Base-by-base conservation (phyloP, 2,329 filamentous ascomycete species). In the Colletotrichum sp. region DNA sequence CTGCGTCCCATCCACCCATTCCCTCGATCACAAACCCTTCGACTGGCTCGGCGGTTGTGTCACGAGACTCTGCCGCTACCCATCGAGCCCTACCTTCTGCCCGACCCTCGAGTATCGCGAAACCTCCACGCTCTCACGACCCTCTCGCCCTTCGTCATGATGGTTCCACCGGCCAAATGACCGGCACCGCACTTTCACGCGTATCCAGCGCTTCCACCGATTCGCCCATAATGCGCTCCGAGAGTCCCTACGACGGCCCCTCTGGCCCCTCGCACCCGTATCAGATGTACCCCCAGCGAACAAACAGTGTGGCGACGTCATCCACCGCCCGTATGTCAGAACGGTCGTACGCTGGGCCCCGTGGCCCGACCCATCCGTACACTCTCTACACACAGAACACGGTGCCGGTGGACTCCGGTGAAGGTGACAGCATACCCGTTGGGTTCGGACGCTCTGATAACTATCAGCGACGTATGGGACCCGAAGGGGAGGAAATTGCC, bases 301-400 rank as follows among this genome's bases (percentile, higher is more conserved):
- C 86, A 71, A 90, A 93, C 28, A 96, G 95, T 81, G 87, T 94
- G 49, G 90, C 92, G n/a, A 95, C 95, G 24, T 91, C 92, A 16
- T 93, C 94, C 9, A 96, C 95, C 15, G 86, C 90, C 60, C 90
- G 89, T 28, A 88, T 90, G 16, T 85, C 89, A 10, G 91, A 90
- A 82, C 89, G 86, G 81, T 90, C 92, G 5, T 92, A 93, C 79
- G 88, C 88, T 13, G 90, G 92, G 21, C 87, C 91, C 15, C 90
- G 88, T 66, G 92, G 92, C 4, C 96, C 96, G 10, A 92, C 95
- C 75, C 96, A 98, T 81, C 96, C 96, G 0, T 98, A 98, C 82
- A 91, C 90, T 55, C 91, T 98, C 89, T 98, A 98, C 80, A 90
- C 95, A 7, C 96, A 98, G 82, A 95, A 92, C 79, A 95, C 94